Evolutionary conservation across 2,329 filamentous ascomycete genomes (phyloP), one percentile per base, ranked within the genome.

Genomic region (Aspergillus awamori): DNA sequence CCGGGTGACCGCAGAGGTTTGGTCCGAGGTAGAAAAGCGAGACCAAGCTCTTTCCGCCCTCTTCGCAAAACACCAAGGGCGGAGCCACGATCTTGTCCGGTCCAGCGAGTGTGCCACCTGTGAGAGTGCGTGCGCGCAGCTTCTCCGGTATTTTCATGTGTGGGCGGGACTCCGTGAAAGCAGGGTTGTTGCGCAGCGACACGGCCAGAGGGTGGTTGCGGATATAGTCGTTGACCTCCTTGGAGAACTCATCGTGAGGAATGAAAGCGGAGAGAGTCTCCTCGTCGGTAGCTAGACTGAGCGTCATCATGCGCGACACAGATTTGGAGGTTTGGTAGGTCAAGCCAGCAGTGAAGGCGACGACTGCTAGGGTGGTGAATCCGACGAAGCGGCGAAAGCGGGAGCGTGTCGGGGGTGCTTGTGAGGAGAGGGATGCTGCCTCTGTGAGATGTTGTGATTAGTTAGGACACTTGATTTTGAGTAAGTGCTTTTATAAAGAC

Each of bases 1-100:
- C 92, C 5, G 92, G 91, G 76, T 98, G 93, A 1, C 94, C 94
- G 73, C 92, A 97, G 43, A 98, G 81, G 69, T 91, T 88, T 2
- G 83, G 79, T 2, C 94, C 94, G 0, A 97, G 83, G 73, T 93
- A 93, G 57, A 88, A 84, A 45, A 98, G 84, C 13, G 87, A 86
- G 5, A 93, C 86, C 58, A 91, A 80, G 53, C 83, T 85, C 79
- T 87, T 88, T 57, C 91, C 90, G 28, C 83, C 85, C 22, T 85
- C 83, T 67, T 95, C 90, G 57, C 81, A 83, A 83, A 93, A 98
- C 5, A 87, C 85, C 49, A 92, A 83, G 1, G 94, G 93, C 3
- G 94, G 93, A 0, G 97, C 90, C 3, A 87, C 87, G 63, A 99
- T 87, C 75, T 87, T 89, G 33, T 88, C 87, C 0, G 89, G 84